phyloP scores from a whole-genome alignment of 1,139 yeast genomes.

The Scheffersomyces titani region DNA sequence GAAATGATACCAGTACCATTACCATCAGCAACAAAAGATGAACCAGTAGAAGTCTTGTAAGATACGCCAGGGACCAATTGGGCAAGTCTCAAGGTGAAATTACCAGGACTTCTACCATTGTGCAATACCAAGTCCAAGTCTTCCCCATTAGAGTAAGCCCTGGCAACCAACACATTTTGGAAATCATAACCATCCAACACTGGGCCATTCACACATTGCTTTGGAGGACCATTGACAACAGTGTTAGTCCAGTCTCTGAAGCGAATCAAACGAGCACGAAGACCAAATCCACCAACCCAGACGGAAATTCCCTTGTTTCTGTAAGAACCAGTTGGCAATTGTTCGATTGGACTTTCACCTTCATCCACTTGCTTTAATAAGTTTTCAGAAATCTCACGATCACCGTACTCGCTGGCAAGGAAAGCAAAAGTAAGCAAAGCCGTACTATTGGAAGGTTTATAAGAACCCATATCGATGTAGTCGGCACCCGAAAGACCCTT shows the following conservation, averaged over 20 bases:
- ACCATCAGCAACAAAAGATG: conserved; percentile 1
- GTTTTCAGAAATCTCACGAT: conserved; percentile 3
- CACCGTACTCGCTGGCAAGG: conserved; percentile 6
- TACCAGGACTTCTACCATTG: conserved; percentile 6
- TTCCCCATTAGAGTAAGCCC: conserved; percentile 4
- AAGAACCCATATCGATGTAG: conserved; percentile 6
- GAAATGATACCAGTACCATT: conserved; percentile 24
- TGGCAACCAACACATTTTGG: conserved; percentile 6
- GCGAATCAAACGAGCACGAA: conserved; percentile 4
- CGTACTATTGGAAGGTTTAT: conserved; percentile 4
- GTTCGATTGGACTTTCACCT: conserved; percentile 4
- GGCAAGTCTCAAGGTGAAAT: conserved; percentile 2
- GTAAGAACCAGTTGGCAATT: conserved; percentile 6
- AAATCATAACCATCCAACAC: conserved; percentile 4
- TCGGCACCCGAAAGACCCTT: conserved; percentile 6
- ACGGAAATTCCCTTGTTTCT: conserved; percentile 2
- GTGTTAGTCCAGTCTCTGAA: conserved; percentile 4
- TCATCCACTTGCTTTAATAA: conserved; percentile 6
- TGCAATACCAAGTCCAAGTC: conserved; percentile 5
- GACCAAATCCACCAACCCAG: conserved; percentile 1
- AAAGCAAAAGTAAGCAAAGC: conserved; percentile 5
- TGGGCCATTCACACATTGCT: conserved; percentile 3
- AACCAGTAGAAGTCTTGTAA: conserved; percentile 1
- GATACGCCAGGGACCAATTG: conserved; percentile 1
- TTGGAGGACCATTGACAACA: conserved; percentile 3